Percentiles rank a stretch among this genome's conserved stretches.
Evolutionary conservation across 768 basidiomycete species (phyloP).

Genomic region (Termitomyces sp.): DNA sequence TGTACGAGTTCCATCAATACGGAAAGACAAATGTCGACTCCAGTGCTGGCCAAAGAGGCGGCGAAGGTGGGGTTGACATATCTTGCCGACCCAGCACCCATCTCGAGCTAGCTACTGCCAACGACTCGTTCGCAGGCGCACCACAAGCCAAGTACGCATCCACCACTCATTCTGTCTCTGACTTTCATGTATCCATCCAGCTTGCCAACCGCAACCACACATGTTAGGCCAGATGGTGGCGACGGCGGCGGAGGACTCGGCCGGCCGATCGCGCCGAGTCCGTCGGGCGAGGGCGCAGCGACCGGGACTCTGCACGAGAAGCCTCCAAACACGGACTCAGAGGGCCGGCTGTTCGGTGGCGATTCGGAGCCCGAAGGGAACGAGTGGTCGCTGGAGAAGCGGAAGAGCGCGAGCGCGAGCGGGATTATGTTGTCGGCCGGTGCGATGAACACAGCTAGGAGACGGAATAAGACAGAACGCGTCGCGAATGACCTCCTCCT

Average conservation of each 20-base stretch:
- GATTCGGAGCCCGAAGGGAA: neutral
- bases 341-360: neutral
- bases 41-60: too few relatives aligned
- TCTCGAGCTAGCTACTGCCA: too few relatives aligned
- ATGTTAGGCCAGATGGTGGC: too few relatives aligned
- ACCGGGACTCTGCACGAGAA: neutral
- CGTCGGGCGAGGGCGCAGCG: neutral
- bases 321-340: neutral
- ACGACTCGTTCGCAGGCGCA: too few relatives aligned
- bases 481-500: neutral
- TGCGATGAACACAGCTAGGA: too few relatives aligned
- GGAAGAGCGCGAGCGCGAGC: neutral
- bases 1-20: neutral
- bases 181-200: too few relatives aligned
- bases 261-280: neutral
- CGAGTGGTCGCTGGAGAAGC: neutral
- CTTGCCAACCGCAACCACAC: too few relatives aligned
- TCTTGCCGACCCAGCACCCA: too few relatives aligned
- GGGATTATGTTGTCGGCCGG: neutral
- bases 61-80: too few relatives aligned
- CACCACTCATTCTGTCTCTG: too few relatives aligned
- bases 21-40: neutral
- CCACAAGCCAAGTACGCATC: too few relatives aligned
- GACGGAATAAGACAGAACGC: neutral
- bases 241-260: neutral